These are phyloP conservation scores for Pythium graminicola DNA, from an alignment of 352 stramenopile species.

Conservation along the genomic window DNA sequence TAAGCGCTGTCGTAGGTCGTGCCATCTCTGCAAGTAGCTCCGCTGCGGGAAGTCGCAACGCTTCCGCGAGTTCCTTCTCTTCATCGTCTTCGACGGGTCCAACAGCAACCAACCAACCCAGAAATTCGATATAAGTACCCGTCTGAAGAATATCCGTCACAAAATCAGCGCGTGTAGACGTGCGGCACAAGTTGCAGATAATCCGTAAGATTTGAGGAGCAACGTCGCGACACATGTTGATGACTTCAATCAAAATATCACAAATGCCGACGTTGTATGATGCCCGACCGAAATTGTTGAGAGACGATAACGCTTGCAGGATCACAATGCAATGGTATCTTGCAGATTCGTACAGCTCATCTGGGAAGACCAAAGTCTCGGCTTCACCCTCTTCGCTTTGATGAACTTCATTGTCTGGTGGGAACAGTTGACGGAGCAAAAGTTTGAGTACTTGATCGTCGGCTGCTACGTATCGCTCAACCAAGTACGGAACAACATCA, in stretches of 20 bases:
- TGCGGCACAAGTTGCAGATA: slow-evolving; percentile 60
- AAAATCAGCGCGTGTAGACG: slow-evolving; percentile 37
- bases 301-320: slow-evolving; percentile 46
- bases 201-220: slow-evolving; percentile 49
- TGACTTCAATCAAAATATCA: slow-evolving; percentile 70
- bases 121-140: slow-evolving; percentile 69
- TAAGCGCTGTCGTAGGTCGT: slow-evolving; percentile 32
- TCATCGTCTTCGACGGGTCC: slow-evolving; percentile 59
- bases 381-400: slow-evolving; percentile 37
- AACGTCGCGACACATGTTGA: slow-evolving; percentile 53
- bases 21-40: slow-evolving; percentile 63
- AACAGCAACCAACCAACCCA: slow-evolving; percentile 64
- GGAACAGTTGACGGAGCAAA: slow-evolving; percentile 64
- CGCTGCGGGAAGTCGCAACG: slow-evolving; percentile 49
- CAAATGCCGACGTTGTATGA: slow-evolving; percentile 59
- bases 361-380: slow-evolving; percentile 42
- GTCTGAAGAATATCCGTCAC: slow-evolving; percentile 63
- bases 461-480: slow-evolving; percentile 48
- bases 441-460: slow-evolving; percentile 66
- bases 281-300: slow-evolving; percentile 44
- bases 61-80: slow-evolving; percentile 47
- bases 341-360: slow-evolving; percentile 57
- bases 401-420: slow-evolving; percentile 72
- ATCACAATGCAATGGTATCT: slow-evolving; percentile 54
- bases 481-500: slow-evolving; percentile 42